phyloP scores from a whole-genome alignment of 441 rosid genomes.

The Kokia cookei region DNA sequence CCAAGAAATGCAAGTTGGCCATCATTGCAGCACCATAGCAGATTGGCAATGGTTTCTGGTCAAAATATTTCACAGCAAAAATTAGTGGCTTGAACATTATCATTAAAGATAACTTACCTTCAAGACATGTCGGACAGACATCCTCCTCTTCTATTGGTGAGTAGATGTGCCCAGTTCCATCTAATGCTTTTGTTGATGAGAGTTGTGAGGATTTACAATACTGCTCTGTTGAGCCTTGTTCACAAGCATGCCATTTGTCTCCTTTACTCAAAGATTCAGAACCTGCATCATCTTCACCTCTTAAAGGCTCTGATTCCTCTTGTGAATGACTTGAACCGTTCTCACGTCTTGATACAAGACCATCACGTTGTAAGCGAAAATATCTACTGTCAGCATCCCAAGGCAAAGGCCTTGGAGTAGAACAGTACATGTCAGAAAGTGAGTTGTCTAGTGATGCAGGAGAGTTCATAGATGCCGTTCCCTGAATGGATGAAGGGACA shows the following conservation, averaged over 20 bases:
- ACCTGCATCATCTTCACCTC: slow-evolving; percentile 52
- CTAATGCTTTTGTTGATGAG: slow-evolving; percentile 38
- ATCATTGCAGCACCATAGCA: neutral
- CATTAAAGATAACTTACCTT: slow-evolving; percentile 43
- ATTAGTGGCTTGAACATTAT: neutral
- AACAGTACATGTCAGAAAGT: slow-evolving; percentile 67
- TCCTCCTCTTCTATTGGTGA: slow-evolving; percentile 76
- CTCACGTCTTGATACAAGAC: slow-evolving; percentile 54
- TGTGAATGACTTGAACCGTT: slow-evolving; percentile 73
- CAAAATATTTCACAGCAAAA: neutral
- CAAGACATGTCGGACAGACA: slow-evolving; percentile 90
- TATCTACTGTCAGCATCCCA: slow-evolving; percentile 76
- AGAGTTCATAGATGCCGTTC: slow-evolving; percentile 54
- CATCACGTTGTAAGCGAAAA: slow-evolving; percentile 42
- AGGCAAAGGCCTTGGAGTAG: slow-evolving; percentile 97
- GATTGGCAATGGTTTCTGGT: neutral
- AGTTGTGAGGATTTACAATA: slow-evolving; percentile 47
- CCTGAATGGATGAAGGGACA: slow-evolving; percentile 63
- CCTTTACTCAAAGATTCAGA: slow-evolving; percentile 46
- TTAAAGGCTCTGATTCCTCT: slow-evolving; percentile 76
- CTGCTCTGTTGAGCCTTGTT: slow-evolving; percentile 59
- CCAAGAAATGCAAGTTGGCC: neutral
- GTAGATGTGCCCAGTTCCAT: slow-evolving; percentile 50
- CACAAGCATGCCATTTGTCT: slow-evolving; percentile 70
- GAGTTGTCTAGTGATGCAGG: slow-evolving; percentile 67